Evolutionary conservation across 2,329 filamentous ascomycete genomes (phyloP).

Genomic region (Diplodia intermedia): DNA sequence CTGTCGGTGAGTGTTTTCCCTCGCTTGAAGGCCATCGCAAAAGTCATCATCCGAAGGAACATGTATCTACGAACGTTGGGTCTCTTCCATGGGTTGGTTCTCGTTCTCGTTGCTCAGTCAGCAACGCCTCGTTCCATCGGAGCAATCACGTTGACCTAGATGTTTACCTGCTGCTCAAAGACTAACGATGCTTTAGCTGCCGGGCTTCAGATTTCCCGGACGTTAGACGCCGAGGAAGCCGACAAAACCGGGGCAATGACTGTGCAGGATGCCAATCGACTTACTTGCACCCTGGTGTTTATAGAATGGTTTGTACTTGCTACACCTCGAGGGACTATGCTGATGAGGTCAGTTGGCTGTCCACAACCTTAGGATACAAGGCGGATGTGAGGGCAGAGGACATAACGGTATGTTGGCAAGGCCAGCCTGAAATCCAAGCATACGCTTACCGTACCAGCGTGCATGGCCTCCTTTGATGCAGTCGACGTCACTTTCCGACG

Average conservation of each 20-base stretch:
- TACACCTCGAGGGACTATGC: neutral
- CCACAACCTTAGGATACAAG: constrained; percentile 47
- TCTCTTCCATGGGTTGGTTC: no score
- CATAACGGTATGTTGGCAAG: constrained; percentile 28
- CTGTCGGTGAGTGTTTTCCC: constrained; percentile 42
- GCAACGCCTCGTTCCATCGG: no score
- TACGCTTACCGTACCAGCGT: neutral
- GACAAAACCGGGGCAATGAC: neutral
- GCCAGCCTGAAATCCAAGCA: no score
- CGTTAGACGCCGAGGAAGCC: constrained; percentile 38
- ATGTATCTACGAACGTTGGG: neutral
- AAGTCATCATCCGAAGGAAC: no score
- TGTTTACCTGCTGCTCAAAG: no score
- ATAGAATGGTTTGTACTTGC: constrained; percentile 41
- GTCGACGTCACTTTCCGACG: constrained; percentile 40
- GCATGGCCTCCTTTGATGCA: constrained; percentile 7
- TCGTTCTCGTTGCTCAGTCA: no score
- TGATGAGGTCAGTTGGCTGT: constrained; percentile 41
- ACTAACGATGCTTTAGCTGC: constrained; percentile 38
- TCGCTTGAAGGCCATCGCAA: neutral
- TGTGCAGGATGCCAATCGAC: constrained; percentile 40
- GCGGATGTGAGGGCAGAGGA: constrained; percentile 44
- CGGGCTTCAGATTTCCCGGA: constrained; percentile 47
- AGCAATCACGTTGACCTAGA: no score
- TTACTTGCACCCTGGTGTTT: constrained; percentile 48